A percentile compares a stretch with the other conserved stretches of the same genome.
Evolutionary conservation across 257 asterid genomes (phyloP).

Genomic region (Haberlea rhodopensis): DNA sequence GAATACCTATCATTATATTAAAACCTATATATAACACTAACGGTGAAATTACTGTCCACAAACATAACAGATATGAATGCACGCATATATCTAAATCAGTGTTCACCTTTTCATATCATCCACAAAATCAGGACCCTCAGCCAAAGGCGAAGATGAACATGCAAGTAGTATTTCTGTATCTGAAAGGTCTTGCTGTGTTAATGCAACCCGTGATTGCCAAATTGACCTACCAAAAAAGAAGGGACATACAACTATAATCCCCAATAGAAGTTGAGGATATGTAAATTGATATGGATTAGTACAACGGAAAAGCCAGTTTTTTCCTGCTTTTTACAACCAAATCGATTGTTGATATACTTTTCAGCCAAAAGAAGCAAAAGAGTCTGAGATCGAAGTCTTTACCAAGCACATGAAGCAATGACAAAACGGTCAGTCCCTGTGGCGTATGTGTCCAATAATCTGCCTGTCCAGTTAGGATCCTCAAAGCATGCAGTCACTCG

Average conservation of each 20-base stretch:
- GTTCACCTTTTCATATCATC: conserved; percentile 64
- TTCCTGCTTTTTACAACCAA: background rate
- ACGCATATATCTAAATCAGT: background rate
- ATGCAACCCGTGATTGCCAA: conserved; percentile 43
- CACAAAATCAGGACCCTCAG: conserved; percentile 78
- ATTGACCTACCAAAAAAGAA: conserved; percentile 45
- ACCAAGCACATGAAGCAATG: conserved; percentile 84
- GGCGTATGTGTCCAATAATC: conserved; percentile 74
- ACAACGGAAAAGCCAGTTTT: background rate
- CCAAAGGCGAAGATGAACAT: conserved; percentile 91
- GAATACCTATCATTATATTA: background rate
- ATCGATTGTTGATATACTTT: background rate
- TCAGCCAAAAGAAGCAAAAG: conserved; percentile 1
- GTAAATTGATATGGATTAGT: background rate
- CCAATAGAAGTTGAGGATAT: background rate
- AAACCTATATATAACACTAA: background rate
- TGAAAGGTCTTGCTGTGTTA: conserved; percentile 50
- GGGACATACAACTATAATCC: background rate
- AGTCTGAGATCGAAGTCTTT: conserved; percentile 20
- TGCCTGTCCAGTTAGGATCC: conserved; percentile 60
- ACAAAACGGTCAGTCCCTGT: conserved; percentile 57
- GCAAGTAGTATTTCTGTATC: conserved; percentile 67
- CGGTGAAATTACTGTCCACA: background rate
- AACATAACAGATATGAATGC: background rate
- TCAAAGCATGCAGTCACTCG: conserved; percentile 65